A percentile compares a stretch with the other conserved stretches of the same genome.
Conservation (phyloP, 192 early-diverging fungal species). For the Backusella tuberculispora region DNA sequence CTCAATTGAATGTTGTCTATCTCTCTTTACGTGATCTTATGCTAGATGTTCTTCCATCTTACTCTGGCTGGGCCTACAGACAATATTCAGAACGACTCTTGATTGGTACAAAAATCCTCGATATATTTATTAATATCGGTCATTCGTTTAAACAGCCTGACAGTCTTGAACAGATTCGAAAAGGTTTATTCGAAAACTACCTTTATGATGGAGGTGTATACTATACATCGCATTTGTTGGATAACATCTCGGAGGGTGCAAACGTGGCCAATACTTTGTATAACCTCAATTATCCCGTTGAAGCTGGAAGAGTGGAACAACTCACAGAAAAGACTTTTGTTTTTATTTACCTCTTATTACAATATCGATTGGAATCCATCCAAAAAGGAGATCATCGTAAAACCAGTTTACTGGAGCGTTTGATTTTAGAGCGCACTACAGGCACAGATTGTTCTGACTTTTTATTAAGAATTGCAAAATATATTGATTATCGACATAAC, state of each 20-base stretch:
- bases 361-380: slow-evolving; percentile 26
- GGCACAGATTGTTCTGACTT: slow-evolving; percentile 43
- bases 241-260: slow-evolving; percentile 46
- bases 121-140: slow-evolving; percentile 31
- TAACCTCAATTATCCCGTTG: slow-evolving; percentile 21
- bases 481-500: slow-evolving; percentile 43
- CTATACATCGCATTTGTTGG: slow-evolving; percentile 49
- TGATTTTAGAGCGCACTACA: slow-evolving; percentile 47
- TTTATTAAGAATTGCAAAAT: slow-evolving; percentile 41
- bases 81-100: slow-evolving; percentile 27
- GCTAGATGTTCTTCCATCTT: slow-evolving; percentile 36
- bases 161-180: slow-evolving; percentile 14
- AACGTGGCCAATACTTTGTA: slow-evolving; percentile 39
- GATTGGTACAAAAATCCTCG: slow-evolving; percentile 33
- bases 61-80: slow-evolving; percentile 39
- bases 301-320: slow-evolving; percentile 30
- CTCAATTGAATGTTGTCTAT: slow-evolving; percentile 23
- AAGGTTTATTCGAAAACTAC: slow-evolving; percentile 47
- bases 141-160: slow-evolving; percentile 21
- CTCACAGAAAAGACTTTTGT: slow-evolving; percentile 44
- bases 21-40: slow-evolving; percentile 30
- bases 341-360: slow-evolving; percentile 46
- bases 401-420: slow-evolving; percentile 46
- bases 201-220: slow-evolving; percentile 54
- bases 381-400: background rate